Evolutionary conservation across 768 basidiomycete species (phyloP).

Genomic region (Astraeus odoratus): DNA sequence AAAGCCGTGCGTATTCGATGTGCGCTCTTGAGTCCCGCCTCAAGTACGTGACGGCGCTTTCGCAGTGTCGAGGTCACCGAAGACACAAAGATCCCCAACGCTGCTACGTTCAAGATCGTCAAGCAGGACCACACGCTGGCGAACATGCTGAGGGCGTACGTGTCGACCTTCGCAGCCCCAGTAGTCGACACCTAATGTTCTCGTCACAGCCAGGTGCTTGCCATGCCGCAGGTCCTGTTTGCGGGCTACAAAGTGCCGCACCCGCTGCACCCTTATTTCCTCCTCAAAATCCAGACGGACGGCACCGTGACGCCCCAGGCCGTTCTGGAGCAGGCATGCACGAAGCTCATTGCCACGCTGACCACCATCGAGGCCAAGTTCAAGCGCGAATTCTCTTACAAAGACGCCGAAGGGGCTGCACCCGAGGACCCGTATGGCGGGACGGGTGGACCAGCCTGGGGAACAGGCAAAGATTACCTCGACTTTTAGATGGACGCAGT

Average conservation of each 20-base stretch:
- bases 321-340: slow-evolving; percentile 79
- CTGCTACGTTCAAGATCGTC: slow-evolving; percentile 87
- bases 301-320: slow-evolving; percentile 76
- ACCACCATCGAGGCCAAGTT: slow-evolving; percentile 67
- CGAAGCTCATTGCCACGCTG: slow-evolving; percentile 68
- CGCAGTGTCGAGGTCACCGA: slow-evolving; percentile 84
- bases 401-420: slow-evolving; percentile 52
- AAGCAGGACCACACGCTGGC: slow-evolving; percentile 98
- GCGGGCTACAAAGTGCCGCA: slow-evolving; percentile 98
- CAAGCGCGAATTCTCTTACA: slow-evolving; percentile 76
- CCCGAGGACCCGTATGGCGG: slow-evolving; percentile 48
- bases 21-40: slow-evolving; percentile 1
- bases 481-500: slow-evolving; percentile 39
- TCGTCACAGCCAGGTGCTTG: slow-evolving; percentile 71
- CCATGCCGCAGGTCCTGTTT: slow-evolving; percentile 84
- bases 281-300: slow-evolving; percentile 95
- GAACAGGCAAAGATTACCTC: slow-evolving; percentile 44
- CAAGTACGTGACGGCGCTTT: slow-evolving; percentile 6
- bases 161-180: slow-evolving; percentile 8
- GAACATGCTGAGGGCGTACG: slow-evolving; percentile 93
- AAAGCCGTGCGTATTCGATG: slow-evolving; percentile 64
- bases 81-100: slow-evolving; percentile 97
- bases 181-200: slow-evolving; percentile 3
- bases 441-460: slow-evolving; percentile 37
- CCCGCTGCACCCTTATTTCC: slow-evolving; percentile 89